phyloP scores from a whole-genome alignment of 805 yeast species.

The Wickerhamiella cacticola region DNA sequence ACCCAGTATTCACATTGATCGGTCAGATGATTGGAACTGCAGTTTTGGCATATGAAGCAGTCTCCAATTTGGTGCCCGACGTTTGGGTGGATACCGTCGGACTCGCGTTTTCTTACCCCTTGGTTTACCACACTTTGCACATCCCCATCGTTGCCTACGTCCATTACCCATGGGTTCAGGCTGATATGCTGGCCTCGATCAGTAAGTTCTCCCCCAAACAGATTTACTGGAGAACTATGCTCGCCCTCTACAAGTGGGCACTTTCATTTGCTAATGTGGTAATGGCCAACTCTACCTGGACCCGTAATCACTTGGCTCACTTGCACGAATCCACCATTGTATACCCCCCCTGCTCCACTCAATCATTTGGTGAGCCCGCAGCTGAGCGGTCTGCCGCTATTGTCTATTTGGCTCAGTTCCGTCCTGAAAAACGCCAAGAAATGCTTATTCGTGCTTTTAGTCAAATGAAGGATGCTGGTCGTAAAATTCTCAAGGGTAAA shows the following conservation, averaged over 20 bases:
- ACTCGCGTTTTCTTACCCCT: slow-evolving; percentile 72
- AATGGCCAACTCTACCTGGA: slow-evolving; percentile 85
- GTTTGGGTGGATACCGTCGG: slow-evolving; percentile 94
- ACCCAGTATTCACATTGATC: slow-evolving; percentile 68
- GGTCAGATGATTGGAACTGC: slow-evolving; percentile 83
- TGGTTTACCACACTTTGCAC: slow-evolving; percentile 42
- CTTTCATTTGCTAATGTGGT: slow-evolving; percentile 58
- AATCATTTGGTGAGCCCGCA: slow-evolving; percentile 31
- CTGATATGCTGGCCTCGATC: slow-evolving; percentile 49
- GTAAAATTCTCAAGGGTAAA: slow-evolving; percentile 17
- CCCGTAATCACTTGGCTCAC: slow-evolving; percentile 53
- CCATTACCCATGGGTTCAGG: slow-evolving; percentile 88
- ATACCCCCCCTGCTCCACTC: slow-evolving; percentile 87
- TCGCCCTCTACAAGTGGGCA: slow-evolving; percentile 48
- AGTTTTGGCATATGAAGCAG: slow-evolving; percentile 56
- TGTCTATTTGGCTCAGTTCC: slow-evolving; percentile 75
- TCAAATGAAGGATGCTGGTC: slow-evolving; percentile 30
- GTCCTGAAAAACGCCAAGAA: slow-evolving; percentile 87
- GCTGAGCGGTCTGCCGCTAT: slow-evolving; percentile 20
- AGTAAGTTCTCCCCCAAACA: slow-evolving; percentile 32
- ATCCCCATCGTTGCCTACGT: slow-evolving; percentile 78
- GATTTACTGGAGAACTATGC: slow-evolving; percentile 60
- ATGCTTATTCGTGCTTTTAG: slow-evolving; percentile 55
- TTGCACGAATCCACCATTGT: slow-evolving; percentile 36
- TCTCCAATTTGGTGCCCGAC: slow-evolving; percentile 60